These are phyloP conservation scores for Pseudocercospora macadamiae DNA, from an alignment of 2,329 filamentous ascomycete genomes.

Conservation along the genomic window DNA sequence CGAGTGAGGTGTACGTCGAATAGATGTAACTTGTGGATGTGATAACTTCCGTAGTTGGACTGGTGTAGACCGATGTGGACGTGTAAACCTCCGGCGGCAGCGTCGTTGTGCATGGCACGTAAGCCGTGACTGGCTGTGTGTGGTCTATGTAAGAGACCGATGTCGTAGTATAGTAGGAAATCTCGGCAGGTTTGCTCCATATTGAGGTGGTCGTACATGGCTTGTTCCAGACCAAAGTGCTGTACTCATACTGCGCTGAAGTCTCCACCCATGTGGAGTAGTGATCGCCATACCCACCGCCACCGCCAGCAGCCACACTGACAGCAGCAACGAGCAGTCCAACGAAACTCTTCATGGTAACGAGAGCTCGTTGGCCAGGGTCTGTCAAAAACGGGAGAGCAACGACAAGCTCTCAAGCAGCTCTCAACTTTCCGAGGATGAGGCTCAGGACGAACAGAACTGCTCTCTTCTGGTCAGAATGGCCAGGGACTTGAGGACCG, in stretches of 20 bases:
- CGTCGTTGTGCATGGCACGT: neutral
- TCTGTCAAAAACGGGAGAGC: neutral
- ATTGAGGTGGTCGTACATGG: neutral
- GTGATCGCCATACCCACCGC: neutral
- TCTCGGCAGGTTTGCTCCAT: neutral
- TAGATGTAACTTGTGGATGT: neutral
- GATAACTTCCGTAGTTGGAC: neutral
- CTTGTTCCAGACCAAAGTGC: neutral
- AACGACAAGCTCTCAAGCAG: neutral
- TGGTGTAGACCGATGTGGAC: neutral
- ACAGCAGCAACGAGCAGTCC: neutral
- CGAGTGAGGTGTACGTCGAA: neutral
- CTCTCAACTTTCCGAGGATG: neutral
- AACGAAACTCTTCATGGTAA: neutral
- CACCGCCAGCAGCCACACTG: neutral
- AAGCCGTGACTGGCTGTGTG: neutral
- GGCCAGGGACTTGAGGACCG: neutral
- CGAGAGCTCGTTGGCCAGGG: neutral
- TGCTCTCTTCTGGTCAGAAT: neutral
- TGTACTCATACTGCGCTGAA: neutral
- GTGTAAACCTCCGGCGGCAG: neutral
- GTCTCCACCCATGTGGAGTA: slow-evolving; percentile 1
- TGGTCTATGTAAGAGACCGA: neutral
- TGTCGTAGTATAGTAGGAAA: neutral
- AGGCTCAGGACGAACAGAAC: neutral